Evolutionary conservation across 2,329 filamentous ascomycete species (phyloP).

Genomic region (Sporothrix brasiliensis): DNA sequence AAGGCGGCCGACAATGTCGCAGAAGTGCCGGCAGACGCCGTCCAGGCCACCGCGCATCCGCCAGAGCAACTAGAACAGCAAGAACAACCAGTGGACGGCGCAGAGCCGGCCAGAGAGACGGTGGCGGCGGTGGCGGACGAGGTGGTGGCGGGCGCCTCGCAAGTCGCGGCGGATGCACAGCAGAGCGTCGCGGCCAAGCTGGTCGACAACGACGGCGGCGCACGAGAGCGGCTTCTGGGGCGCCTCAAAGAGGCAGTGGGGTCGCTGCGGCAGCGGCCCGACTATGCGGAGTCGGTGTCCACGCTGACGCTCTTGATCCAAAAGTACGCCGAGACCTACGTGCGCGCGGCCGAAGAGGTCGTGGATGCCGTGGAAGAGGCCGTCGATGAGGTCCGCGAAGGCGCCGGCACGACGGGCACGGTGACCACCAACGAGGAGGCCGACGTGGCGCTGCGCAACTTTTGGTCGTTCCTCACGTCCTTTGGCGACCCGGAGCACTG

Average conservation of each 20-base stretch:
- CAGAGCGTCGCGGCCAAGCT: conserved; percentile 75
- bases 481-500: conserved; percentile 76
- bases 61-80: neutral
- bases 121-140: conserved; percentile 58
- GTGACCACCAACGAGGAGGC: conserved; percentile 66
- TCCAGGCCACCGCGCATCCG: neutral
- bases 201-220: conserved; percentile 70
- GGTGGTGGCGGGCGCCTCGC: conserved; percentile 56
- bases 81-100: neutral
- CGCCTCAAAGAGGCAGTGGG: conserved; percentile 76
- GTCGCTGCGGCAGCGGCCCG: conserved; percentile 72
- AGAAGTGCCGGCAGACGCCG: conserved; percentile 23
- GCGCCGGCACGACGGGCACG: neutral
- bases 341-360: conserved; percentile 66
- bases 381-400: conserved; percentile 61
- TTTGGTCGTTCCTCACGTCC: conserved; percentile 78
- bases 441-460: conserved; percentile 74
- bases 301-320: conserved; percentile 74
- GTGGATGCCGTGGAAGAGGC: conserved; percentile 44
- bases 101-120: conserved; percentile 43
- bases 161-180: conserved; percentile 61
- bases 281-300: conserved; percentile 86
- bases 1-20: conserved; percentile 73
- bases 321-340: conserved; percentile 77
- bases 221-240: conserved; percentile 58